Evolutionary conservation across 179 eudicot species (phyloP).

Genomic region (Actinidia chinensis): DNA sequence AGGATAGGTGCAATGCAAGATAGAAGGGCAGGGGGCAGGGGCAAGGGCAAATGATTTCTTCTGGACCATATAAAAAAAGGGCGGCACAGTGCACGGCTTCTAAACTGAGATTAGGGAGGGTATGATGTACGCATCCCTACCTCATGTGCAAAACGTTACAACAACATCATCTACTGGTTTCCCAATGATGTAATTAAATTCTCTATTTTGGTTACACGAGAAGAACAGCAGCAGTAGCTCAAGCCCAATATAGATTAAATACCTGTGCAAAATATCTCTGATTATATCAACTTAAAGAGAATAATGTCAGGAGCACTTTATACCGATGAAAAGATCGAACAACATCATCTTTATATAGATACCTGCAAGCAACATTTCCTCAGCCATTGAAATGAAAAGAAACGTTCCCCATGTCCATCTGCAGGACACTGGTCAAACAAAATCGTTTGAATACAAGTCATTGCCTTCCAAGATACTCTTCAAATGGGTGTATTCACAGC

Average conservation of each 20-base stretch:
- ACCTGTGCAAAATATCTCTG: not conserved
- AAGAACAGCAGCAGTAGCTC: not conserved
- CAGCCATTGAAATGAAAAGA: constrained; percentile 75
- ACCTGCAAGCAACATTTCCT: constrained; percentile 98
- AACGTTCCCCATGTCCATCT: constrained; percentile 89
- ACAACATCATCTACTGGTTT: not conserved
- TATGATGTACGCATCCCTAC: not conserved
- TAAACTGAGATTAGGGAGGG: too few species aligned
- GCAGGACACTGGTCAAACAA: constrained; percentile 51
- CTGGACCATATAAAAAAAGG: not conserved
- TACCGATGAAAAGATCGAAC: constrained; percentile 90
- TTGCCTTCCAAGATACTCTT: constrained; percentile 88
- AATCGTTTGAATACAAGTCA: constrained; percentile 89
- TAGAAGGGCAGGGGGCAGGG: not conserved
- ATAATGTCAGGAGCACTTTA: constrained; percentile 93
- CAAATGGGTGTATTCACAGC: constrained; percentile 74
- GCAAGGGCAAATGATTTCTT: too few species aligned
- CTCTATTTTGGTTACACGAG: constrained; percentile 4
- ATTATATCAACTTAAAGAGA: constrained; percentile 62
- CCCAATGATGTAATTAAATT: not conserved
- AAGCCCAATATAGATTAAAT: not conserved
- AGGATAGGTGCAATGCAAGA: not conserved
- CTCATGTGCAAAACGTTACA: not conserved
- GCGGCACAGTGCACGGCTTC: not conserved
- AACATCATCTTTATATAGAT: constrained; percentile 70